phyloP scores from a whole-genome alignment of 1,284 basidiomycete genomes.

The Mycena sp. region DNA sequence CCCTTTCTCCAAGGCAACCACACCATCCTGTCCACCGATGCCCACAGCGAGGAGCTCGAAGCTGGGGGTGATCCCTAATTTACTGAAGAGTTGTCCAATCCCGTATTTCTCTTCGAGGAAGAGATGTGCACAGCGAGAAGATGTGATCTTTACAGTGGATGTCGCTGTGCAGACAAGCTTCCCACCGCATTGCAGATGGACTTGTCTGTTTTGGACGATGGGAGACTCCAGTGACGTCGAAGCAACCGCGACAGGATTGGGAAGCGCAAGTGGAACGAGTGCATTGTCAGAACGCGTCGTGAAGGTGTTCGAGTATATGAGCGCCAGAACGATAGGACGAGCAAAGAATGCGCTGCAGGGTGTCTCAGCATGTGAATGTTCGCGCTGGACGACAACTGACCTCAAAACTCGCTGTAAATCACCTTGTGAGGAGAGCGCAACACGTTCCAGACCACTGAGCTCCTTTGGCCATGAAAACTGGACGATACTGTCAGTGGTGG shows the following conservation, averaged over 20 bases:
- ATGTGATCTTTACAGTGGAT: slow-evolving; percentile 66
- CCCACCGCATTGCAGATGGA: slow-evolving; percentile 66
- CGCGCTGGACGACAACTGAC: slow-evolving; percentile 42
- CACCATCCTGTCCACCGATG: slow-evolving; percentile 43
- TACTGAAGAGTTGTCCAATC: slow-evolving; percentile 75
- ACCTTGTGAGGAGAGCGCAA: slow-evolving; percentile 71
- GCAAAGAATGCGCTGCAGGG: slow-evolving; percentile 66
- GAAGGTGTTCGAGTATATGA: slow-evolving; percentile 62
- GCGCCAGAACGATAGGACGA: slow-evolving; percentile 63
- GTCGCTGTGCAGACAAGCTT: slow-evolving; percentile 69
- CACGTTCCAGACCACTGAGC: slow-evolving; percentile 68
- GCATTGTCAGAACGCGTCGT: slow-evolving; percentile 31
- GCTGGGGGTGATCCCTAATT: slow-evolving; percentile 58
- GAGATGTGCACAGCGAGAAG: slow-evolving; percentile 61
- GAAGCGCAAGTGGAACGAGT: slow-evolving; percentile 41
- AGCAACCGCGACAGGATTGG: slow-evolving; percentile 45
- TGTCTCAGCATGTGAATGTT: neutral
- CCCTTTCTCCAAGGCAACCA: slow-evolving; percentile 37
- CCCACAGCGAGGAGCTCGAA: slow-evolving; percentile 69
- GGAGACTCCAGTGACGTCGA: slow-evolving; percentile 59
- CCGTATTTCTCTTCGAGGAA: slow-evolving; percentile 75
- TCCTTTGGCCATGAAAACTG: slow-evolving; percentile 61
- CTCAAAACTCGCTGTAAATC: slow-evolving; percentile 73
- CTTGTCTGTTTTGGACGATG: slow-evolving; percentile 69
- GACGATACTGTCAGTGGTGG: slow-evolving; percentile 7